Percentiles rank a stretch among this genome's conserved stretches.
Evolutionary conservation across 1,284 basidiomycete genomes (phyloP).

Genomic region (Pterulicium gracile): DNA sequence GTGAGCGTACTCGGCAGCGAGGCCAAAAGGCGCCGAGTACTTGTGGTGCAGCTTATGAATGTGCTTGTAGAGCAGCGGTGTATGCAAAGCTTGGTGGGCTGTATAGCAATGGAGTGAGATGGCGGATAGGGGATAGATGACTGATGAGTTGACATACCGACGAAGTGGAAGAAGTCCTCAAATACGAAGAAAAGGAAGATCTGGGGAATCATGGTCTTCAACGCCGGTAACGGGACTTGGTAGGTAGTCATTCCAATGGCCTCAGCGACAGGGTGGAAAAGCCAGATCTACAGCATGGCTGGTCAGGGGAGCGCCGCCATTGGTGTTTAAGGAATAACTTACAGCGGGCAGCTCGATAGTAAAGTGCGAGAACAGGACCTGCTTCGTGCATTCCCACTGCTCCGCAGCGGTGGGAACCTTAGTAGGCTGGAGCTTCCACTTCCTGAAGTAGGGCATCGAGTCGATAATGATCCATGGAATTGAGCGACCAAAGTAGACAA

Average conservation of each 20-base stretch:
- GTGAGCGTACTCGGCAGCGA: constrained; percentile 97
- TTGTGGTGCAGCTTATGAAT: constrained; percentile 99
- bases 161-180: constrained; percentile 89
- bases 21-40: constrained; percentile 93
- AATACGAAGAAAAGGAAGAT: constrained; percentile 91
- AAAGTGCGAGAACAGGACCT: constrained; percentile 92
- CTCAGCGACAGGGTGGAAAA: constrained; percentile 94
- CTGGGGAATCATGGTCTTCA: constrained; percentile 67
- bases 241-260: constrained; percentile 86
- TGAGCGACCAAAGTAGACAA: constrained; percentile 95
- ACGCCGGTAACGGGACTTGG: constrained; percentile 83
- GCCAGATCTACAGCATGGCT: constrained; percentile 64
- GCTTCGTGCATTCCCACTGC: constrained; percentile 96
- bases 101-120: constrained; percentile 14
- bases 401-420: constrained; percentile 76
- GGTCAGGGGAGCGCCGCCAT: constrained; percentile 1
- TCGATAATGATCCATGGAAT: constrained; percentile 97
- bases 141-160: constrained; percentile 52
- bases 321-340: constrained; percentile 17
- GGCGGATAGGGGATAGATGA: not conserved
- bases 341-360: constrained; percentile 90
- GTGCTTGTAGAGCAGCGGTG: constrained; percentile 87
- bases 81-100: constrained; percentile 90
- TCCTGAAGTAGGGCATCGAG: constrained; percentile 84
- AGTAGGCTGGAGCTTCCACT: constrained; percentile 89